Evolutionary conservation across 1,139 yeast genomes (phyloP).

Genomic region (Suhomyces choctaworum): DNA sequence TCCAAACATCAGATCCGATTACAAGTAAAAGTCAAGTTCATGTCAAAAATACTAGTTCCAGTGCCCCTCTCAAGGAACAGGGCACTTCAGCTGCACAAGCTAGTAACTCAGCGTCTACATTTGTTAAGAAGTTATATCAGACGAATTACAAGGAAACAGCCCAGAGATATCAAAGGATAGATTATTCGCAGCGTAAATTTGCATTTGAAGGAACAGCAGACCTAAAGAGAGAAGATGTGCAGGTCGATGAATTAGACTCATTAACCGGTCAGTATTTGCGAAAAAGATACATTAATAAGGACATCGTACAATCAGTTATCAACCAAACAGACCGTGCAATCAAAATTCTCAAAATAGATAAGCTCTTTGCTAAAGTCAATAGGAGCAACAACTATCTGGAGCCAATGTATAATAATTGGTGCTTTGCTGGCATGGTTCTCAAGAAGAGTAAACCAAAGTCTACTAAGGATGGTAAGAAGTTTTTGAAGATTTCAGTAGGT

Average conservation of each 20-base stretch:
- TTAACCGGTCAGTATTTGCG: slow-evolving; percentile 20
- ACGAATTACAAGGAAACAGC: slow-evolving; percentile 13
- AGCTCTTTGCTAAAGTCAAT: slow-evolving; percentile 59
- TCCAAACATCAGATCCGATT: not conserved
- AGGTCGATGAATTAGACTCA: slow-evolving; percentile 16
- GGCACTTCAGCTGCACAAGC: not conserved
- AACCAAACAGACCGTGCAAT: slow-evolving; percentile 31
- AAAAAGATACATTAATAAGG: slow-evolving; percentile 47
- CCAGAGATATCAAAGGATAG: slow-evolving; percentile 12
- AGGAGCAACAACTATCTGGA: slow-evolving; percentile 65
- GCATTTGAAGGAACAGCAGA: slow-evolving; percentile 20
- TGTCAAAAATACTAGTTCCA: not conserved
- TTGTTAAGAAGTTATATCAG: slow-evolving; percentile 15
- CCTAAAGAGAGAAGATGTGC: slow-evolving; percentile 8
- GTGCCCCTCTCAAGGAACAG: not conserved
- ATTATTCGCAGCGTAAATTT: slow-evolving; percentile 20
- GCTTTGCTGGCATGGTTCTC: slow-evolving; percentile 66
- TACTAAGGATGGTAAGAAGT: slow-evolving; percentile 50
- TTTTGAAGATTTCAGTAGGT: slow-evolving; percentile 62
- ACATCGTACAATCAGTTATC: slow-evolving; percentile 34
- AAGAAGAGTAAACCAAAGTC: slow-evolving; percentile 54
- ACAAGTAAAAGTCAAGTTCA: not conserved
- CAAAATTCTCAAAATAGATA: slow-evolving; percentile 56
- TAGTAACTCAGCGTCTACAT: slow-evolving; percentile 11
- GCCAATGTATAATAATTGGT: slow-evolving; percentile 76